These are phyloP conservation scores for Trametes hirsuta DNA, from an alignment of 1,284 basidiomycete genomes.

Conservation along the genomic window DNA sequence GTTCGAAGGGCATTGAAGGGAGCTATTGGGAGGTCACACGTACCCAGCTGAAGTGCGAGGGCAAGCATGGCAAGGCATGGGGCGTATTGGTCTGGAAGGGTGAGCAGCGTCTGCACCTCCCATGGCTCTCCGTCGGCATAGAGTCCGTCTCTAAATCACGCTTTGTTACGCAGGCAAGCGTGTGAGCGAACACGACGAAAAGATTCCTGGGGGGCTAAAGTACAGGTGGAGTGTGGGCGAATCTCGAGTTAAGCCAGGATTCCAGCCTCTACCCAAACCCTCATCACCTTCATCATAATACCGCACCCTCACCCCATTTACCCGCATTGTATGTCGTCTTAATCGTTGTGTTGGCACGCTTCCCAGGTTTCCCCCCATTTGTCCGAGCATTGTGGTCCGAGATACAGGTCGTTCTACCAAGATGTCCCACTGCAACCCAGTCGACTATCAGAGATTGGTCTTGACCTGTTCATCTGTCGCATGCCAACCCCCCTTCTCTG, in stretches of 20 bases:
- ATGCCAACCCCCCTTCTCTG: not conserved
- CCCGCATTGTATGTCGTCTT: not conserved
- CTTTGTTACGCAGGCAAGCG: conserved; percentile 45
- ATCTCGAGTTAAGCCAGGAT: conserved; percentile 36
- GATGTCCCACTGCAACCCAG: no score
- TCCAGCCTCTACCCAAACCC: conserved; percentile 11
- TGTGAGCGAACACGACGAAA: conserved; percentile 50
- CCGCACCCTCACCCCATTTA: not conserved
- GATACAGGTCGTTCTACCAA: not conserved
- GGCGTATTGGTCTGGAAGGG: conserved; percentile 78
- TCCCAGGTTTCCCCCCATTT: not conserved
- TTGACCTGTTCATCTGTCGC: not conserved
- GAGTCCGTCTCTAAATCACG: not conserved
- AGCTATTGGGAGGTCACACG: conserved; percentile 77
- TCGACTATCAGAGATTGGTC: no score
- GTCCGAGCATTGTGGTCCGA: no score
- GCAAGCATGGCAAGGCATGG: conserved; percentile 79
- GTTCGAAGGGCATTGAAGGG: conserved; percentile 61
- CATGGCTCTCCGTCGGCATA: no score
- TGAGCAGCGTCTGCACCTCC: conserved; percentile 38
- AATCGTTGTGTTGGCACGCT: not conserved
- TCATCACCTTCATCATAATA: conserved; percentile 7
- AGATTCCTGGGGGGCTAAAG: conserved; percentile 62
- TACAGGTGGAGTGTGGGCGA: conserved; percentile 60
- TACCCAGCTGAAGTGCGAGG: conserved; percentile 67